These are phyloP conservation scores for Colletotrichum melonis DNA, from an alignment of 2,329 filamentous ascomycete genomes.

Conservation along the genomic window DNA sequence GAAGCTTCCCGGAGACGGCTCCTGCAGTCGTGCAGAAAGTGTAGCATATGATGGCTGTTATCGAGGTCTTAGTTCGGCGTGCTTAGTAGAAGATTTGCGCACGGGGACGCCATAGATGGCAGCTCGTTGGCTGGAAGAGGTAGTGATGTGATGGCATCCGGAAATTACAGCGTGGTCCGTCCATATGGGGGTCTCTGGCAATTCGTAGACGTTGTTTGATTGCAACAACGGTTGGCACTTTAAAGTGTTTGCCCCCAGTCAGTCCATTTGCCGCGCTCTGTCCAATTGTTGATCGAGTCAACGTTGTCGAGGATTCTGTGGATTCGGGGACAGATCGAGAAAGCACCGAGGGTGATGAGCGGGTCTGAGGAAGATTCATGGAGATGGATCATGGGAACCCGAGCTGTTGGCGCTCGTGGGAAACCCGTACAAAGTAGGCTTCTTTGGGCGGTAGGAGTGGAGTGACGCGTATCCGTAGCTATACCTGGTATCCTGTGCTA, in stretches of 20 bases:
- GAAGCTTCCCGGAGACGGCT: slow-evolving; percentile 22
- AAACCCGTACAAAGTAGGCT: background rate
- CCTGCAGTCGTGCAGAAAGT: slow-evolving; percentile 2
- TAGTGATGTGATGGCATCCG: slow-evolving; percentile 31
- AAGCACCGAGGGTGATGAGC: slow-evolving; percentile 9
- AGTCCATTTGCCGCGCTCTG: slow-evolving; percentile 19
- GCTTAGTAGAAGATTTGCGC: slow-evolving; percentile 39
- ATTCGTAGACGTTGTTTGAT: slow-evolving; percentile 26
- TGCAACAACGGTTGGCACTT: slow-evolving; percentile 17
- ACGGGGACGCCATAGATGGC: slow-evolving; percentile 36
- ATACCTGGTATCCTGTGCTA: background rate
- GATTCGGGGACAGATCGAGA: slow-evolving; percentile 6
- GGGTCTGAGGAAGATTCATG: slow-evolving; percentile 5
- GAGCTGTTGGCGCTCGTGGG: background rate
- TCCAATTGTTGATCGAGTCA: slow-evolving; percentile 30
- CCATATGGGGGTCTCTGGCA: slow-evolving; percentile 23
- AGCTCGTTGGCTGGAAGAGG: slow-evolving; percentile 32
- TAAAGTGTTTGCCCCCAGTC: slow-evolving; percentile 10
- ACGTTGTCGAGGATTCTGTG: slow-evolving; percentile 8
- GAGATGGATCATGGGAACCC: background rate
- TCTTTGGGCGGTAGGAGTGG: background rate
- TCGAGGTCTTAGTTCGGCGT: slow-evolving; percentile 7
- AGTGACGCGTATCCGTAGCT: background rate
- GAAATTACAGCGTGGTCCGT: slow-evolving; percentile 33
- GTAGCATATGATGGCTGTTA: slow-evolving; percentile 2